Conservation (phyloP, 2,329 filamentous ascomycete genomes). For the Zasmidium cellare region DNA sequence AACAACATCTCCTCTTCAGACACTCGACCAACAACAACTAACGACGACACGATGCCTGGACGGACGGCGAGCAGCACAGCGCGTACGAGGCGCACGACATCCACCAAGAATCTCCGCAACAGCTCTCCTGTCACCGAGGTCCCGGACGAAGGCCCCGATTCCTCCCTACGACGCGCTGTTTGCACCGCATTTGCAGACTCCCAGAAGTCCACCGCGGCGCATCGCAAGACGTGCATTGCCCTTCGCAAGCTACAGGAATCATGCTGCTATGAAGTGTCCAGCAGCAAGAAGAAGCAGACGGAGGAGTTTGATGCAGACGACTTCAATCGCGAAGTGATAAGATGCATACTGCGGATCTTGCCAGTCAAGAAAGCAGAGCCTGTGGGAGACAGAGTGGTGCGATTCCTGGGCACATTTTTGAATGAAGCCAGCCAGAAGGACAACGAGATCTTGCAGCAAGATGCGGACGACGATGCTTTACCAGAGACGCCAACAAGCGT, state of each 20-base stretch:
- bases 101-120: slow-evolving; percentile 24
- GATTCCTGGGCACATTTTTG: slow-evolving; percentile 86
- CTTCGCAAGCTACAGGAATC: slow-evolving; percentile 88
- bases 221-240: slow-evolving; percentile 84
- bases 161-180: slow-evolving; percentile 70
- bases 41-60: slow-evolving; percentile 29
- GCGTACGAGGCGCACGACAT: slow-evolving; percentile 20
- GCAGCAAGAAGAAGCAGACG: slow-evolving; percentile 52
- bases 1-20: not conserved
- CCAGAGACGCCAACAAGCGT: slow-evolving; percentile 82
- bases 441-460: slow-evolving; percentile 37
- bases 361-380: slow-evolving; percentile 88
- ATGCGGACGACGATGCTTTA: slow-evolving; percentile 66
- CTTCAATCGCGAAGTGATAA: slow-evolving; percentile 82
- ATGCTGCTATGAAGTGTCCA: slow-evolving; percentile 61
- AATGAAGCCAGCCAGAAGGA: slow-evolving; percentile 65
- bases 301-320: slow-evolving; percentile 72
- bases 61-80: slow-evolving; percentile 28
- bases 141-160: slow-evolving; percentile 72
- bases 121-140: slow-evolving; percentile 43
- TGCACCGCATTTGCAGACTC: slow-evolving; percentile 61
- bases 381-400: slow-evolving; percentile 80
- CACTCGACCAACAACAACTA: not conserved
- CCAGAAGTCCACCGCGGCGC: slow-evolving; percentile 84
- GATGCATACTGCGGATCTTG: slow-evolving; percentile 80